Conservation (phyloP, 169 alveolate genomes). For the Amoebophrya sp. region DNA sequence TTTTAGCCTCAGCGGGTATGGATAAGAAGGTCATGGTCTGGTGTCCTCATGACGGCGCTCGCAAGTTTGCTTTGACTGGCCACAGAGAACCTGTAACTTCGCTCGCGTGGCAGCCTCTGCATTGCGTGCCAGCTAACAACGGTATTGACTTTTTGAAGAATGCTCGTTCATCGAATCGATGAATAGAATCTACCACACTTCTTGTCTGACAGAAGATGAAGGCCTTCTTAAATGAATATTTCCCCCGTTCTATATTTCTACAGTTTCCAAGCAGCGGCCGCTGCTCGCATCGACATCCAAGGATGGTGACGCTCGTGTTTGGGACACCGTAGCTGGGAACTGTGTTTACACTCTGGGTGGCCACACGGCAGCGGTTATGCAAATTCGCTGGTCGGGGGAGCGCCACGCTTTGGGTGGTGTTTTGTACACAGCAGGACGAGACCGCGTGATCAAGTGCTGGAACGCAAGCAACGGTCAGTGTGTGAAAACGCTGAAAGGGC, state of each 20-base stretch:
- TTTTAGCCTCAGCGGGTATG: constrained; percentile 64
- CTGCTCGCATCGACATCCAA: constrained; percentile 59
- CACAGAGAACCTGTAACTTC: constrained; percentile 64
- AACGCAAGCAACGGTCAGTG: constrained; percentile 58
- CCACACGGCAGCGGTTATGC: constrained; percentile 83
- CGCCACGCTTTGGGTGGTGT: constrained; percentile 28
- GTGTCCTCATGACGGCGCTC: neutral
- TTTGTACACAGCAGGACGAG: constrained; percentile 83
- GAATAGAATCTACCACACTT: too few species aligned
- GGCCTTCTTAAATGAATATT: too few species aligned
- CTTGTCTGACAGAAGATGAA: too few species aligned
- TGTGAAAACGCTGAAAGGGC: constrained; percentile 70
- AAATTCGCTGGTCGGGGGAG: constrained; percentile 88
- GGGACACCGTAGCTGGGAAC: constrained; percentile 72
- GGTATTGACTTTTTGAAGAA: too few species aligned
- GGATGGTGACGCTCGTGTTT: constrained; percentile 79
- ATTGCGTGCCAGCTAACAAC: constrained; percentile 55
- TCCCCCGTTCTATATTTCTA: too few species aligned
- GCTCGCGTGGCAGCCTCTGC: constrained; percentile 82
- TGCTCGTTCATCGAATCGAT: too few species aligned
- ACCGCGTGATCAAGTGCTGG: constrained; percentile 90
- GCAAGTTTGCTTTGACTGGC: constrained; percentile 46
- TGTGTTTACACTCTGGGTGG: constrained; percentile 69
- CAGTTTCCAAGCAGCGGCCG: too few species aligned
- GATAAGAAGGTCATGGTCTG: neutral